Conservation (phyloP, 768 basidiomycete species). For the Calocybe gangraenosa region DNA sequence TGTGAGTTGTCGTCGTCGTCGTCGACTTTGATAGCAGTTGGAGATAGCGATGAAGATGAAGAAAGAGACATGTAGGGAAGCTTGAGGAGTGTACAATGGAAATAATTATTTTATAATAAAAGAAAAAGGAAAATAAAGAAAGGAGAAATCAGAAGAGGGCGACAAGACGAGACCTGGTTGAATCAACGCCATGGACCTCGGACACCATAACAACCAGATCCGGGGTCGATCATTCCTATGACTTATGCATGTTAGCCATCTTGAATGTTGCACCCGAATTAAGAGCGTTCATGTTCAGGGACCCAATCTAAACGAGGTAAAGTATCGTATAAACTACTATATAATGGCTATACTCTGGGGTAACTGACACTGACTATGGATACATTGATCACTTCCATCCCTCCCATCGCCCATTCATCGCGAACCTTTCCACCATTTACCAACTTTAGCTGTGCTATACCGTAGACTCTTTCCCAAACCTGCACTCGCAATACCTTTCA, state of each 20-base stretch:
- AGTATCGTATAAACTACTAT: conserved; percentile 5
- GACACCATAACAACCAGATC: conserved; percentile 18
- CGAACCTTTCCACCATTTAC: conserved; percentile 73
- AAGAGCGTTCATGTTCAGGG: conserved; percentile 2
- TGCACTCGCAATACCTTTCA: conserved; percentile 84
- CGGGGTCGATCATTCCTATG: background rate
- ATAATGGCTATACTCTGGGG: conserved; percentile 7
- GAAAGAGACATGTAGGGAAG: conserved; percentile 11
- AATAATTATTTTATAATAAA: conserved; percentile 1
- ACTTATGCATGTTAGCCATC: background rate
- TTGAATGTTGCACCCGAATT: conserved; percentile 3
- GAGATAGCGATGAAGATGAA: conserved; percentile 19
- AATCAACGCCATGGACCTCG: conserved; percentile 12
- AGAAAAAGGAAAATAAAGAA: conserved; percentile 2
- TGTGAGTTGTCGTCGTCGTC: conserved; percentile 15
- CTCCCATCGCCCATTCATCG: conserved; percentile 9
- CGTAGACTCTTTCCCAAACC: conserved; percentile 74
- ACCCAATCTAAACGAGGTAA: conserved; percentile 4
- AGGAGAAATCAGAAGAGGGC: background rate
- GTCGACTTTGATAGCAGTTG: conserved; percentile 15
- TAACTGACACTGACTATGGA: conserved; percentile 8
- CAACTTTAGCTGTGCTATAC: conserved; percentile 73
- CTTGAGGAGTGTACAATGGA: background rate
- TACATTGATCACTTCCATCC: conserved; percentile 11
- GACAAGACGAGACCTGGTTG: background rate